A percentile compares a stretch with the other conserved stretches of the same genome.
phyloP scores from a whole-genome alignment of 2,329 filamentous ascomycete genomes.

The Daldinia sp. region DNA sequence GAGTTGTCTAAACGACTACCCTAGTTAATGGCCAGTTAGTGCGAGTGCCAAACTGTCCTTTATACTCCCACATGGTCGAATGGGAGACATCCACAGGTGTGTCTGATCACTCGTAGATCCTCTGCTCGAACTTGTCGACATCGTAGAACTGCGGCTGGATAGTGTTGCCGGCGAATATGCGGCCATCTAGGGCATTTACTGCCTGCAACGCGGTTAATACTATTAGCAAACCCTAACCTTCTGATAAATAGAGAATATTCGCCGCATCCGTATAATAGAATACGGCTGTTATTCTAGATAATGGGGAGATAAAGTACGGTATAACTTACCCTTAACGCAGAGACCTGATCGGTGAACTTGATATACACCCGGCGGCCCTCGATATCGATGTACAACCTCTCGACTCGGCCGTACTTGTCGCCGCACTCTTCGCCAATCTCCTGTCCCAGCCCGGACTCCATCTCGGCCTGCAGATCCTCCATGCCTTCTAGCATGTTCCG shows the following conservation, averaged over 20 bases:
- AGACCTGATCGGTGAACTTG: slow-evolving; percentile 88
- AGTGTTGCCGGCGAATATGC: slow-evolving; percentile 87
- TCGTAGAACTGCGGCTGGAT: slow-evolving; percentile 89
- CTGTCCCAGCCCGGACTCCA: slow-evolving; percentile 81
- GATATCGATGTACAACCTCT: slow-evolving; percentile 80
- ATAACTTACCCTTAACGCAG: slow-evolving; percentile 79
- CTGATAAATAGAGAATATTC: neutral
- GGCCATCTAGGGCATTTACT: slow-evolving; percentile 88
- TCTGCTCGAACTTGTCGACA: slow-evolving; percentile 81
- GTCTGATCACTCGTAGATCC: slow-evolving; percentile 60
- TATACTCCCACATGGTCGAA: neutral
- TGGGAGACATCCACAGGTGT: neutral
- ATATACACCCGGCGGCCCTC: slow-evolving; percentile 82
- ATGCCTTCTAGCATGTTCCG: slow-evolving; percentile 88
- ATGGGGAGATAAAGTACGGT: neutral
- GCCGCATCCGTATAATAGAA: neutral
- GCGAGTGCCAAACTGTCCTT: neutral
- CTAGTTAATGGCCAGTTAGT: too few relatives aligned
- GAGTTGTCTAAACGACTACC: neutral
- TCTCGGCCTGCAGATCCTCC: slow-evolving; percentile 79
- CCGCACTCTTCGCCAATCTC: slow-evolving; percentile 96
- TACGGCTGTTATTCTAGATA: neutral
- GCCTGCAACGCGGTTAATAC: slow-evolving; percentile 65
- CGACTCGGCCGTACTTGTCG: slow-evolving; percentile 87
- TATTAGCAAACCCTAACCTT: slow-evolving; percentile 8